Conservation (phyloP, 257 asterid genomes). For the Coffea canephora region DNA sequence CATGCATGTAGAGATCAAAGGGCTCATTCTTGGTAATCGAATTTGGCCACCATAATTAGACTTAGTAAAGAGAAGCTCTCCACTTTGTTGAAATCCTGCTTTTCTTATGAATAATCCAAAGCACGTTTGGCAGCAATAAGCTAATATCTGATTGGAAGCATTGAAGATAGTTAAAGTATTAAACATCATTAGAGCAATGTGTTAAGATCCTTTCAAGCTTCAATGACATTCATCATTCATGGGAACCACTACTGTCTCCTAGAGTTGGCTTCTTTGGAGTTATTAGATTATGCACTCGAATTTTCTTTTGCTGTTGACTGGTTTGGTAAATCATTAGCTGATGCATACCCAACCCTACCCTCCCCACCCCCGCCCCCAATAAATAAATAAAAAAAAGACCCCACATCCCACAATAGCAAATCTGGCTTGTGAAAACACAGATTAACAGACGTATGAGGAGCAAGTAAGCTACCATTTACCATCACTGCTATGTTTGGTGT, state of each 20-base stretch:
- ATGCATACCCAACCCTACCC: neutral
- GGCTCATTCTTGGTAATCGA: too few species aligned
- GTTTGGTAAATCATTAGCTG: too few species aligned
- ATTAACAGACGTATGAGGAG: neutral
- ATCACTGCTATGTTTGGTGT: conserved; percentile 23
- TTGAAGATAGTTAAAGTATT: neutral
- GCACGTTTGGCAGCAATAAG: neutral
- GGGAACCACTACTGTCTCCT: neutral
- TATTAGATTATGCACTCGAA: neutral
- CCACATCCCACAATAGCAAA: neutral
- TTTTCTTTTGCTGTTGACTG: too few species aligned
- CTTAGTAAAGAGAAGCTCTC: too few species aligned
- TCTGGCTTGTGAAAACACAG: neutral
- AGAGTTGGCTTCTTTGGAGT: neutral
- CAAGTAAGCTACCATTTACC: neutral
- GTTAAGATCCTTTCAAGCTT: neutral
- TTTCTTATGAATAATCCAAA: too few species aligned
- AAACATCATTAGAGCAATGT: neutral
- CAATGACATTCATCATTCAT: neutral
- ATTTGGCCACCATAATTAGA: too few species aligned
- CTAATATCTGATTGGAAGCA: neutral
- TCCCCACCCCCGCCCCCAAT: neutral
- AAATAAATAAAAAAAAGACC: neutral
- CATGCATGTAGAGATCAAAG: too few species aligned
- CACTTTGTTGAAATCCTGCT: too few species aligned